Evolutionary conservation across 2,329 filamentous ascomycete species (phyloP), one percentile per base, ranked within the genome.

Genomic region (Aureobasidium sp.): DNA sequence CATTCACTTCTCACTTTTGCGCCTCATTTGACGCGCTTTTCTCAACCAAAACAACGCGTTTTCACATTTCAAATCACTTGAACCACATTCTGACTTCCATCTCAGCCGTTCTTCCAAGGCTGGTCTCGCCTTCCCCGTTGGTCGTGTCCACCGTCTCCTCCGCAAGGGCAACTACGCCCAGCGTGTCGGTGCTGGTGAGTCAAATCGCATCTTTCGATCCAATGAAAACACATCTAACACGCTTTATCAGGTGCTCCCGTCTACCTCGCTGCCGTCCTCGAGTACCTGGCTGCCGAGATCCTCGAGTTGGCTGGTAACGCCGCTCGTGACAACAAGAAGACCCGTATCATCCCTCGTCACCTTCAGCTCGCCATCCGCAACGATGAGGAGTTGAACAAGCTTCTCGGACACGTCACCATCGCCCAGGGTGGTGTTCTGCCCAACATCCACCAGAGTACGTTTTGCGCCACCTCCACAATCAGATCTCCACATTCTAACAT

Each of bases 281-380:
- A 99, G 82, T 99, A 99, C 77, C 89, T 99, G 64, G 93, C 94
- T 70, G 94, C 94, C 69, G 94, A 99, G 83, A 97, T 99, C 71
- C 91, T 99, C 74, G 94, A 99, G 82, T 82, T 99, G 81, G 94
- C 94, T 77, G 94, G 94, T 72, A 99, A 99, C 79, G 94, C 94
- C 73, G 94, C 94, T 67, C 93, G 94, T 72, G 94, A 99, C 83
- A 97, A 97, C 88, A 99, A 99, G 90, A 97, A 97, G 89, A 99
- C 93, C 68, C 92, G 94, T 89, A 99, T 99, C 82, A 99, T 97
- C 65, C 94, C 94, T 68, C 91, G 94, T 79, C 94, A 99, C 80
- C 86, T 99, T 52, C 94, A 99, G 83, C 91, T 99, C 71, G 94
- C 94, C 80, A 99, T 99, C 83, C 88, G 94, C 75, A 97, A 97